Evolutionary conservation across 2,329 filamentous ascomycete species (phyloP), one percentile per base, ranked within the genome.

Genomic region (Podosphaera xanthii): DNA sequence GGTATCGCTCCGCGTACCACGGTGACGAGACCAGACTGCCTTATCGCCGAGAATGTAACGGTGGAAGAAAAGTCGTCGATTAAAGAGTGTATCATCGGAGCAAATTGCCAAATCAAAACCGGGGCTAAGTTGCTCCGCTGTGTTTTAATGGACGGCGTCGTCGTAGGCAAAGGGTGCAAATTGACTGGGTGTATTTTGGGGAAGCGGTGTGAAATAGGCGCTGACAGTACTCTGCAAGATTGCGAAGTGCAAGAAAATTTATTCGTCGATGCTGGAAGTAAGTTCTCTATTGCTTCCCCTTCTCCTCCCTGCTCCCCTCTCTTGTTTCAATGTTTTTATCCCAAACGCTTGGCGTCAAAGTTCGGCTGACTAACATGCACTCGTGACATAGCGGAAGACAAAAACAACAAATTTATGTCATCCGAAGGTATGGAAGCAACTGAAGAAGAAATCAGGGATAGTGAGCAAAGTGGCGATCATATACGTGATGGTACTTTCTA

Each of bases 171-270:
- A 66, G 84, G 85, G 50, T 90, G 84, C 67, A 88, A 88, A 70
- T 74, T 97, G 58, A 92, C 86, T 0, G 86, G 87, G 31, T 96
- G 90, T 67, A 86, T 97, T 38, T 72, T 97, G 48, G 92, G 92
- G 3, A 81, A 84, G 67, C 75, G 87, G 62, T 86, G 84, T 64
- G 83, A 85, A 66, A 81, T 98, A 64, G 90, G 91, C n/a, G 86
- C 87, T 54, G 84, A 83, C 7, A 83, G 77, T 4, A 78, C 82
- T n/a, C 72, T 97, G 64, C 89, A 84, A 58, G 87, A 95, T 61
- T 96, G 90, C 66, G 89, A 97, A 71, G 84, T 97, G 4, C 89
- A 95, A 69, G 87, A 95, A 70, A 91, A 91, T 68, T 76, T 91
- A 7, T 77, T 95, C 1, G 83, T 90, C 53, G 90, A 94, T 67